Conservation (phyloP, 495 filamentous ascomycete genomes). For the Bryoglossum gracile region DNA sequence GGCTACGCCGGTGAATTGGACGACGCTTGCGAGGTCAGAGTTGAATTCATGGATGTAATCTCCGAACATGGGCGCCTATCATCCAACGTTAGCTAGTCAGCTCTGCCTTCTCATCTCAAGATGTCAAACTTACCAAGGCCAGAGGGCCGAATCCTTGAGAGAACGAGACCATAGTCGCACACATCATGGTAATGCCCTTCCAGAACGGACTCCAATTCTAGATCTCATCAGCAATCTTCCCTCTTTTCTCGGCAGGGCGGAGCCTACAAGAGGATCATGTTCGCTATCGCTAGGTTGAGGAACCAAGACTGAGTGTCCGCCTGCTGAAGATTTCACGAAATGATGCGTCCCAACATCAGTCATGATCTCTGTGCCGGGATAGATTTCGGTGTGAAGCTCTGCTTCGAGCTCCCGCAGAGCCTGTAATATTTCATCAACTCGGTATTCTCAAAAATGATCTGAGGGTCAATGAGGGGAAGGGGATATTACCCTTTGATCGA, state of each 20-base stretch:
- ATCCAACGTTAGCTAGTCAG: too few species aligned
- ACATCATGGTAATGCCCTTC: conserved; percentile 18
- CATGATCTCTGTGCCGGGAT: conserved; percentile 60
- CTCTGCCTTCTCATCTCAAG: too few species aligned
- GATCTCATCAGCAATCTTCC: conserved; percentile 40
- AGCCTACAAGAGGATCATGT: conserved; percentile 50
- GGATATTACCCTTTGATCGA: conserved; percentile 16
- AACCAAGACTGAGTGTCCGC: conserved; percentile 35
- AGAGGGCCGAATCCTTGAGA: conserved; percentile 20
- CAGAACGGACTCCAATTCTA: conserved; percentile 29
- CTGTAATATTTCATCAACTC: too few species aligned
- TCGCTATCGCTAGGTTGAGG: conserved; percentile 44
- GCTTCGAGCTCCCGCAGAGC: conserved; percentile 31
- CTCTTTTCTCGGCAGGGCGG: conserved; percentile 45
- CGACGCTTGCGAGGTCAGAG: conserved; percentile 11
- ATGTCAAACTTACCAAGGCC: conserved; percentile 15
- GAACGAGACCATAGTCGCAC: conserved; percentile 20
- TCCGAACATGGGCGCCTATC: conserved; percentile 21
- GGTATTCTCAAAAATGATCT: too few species aligned
- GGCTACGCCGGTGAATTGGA: conserved; percentile 40
- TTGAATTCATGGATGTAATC: conserved; percentile 23
- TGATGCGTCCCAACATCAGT: conserved; percentile 50
- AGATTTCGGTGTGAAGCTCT: conserved; percentile 47
- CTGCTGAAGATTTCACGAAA: conserved; percentile 44
- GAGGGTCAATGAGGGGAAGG: too few species aligned